Base-by-base conservation (phyloP, 208 protist species). In the Angomonas ambiguus region DNA sequence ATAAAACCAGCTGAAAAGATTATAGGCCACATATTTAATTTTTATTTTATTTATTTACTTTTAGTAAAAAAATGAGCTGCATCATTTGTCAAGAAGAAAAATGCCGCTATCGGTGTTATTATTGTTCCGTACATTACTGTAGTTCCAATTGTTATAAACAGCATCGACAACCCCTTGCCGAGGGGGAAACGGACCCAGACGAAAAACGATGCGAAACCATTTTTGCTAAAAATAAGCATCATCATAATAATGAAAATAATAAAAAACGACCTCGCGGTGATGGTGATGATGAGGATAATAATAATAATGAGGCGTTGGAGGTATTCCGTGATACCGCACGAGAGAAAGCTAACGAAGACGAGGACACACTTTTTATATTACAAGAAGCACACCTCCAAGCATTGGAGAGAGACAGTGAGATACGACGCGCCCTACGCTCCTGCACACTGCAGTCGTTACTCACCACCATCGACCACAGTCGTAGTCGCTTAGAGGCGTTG, bases 61-160 rank as follows among this genome's bases (percentile, higher is more conserved):
- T n/a, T n/a, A n/a, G n/a, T n/a, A n/a, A n/a, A n/a, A n/a, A n/a
- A 61, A 87, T 91, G 83, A 51, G 42, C 34, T 93, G 87, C 58
- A 56, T 90, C 25, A 70, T 88, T 1, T 93, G 87, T 38, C 62
- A 70, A 1, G 48, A 42, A 1, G 74, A 84, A 1, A 38, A 42
- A 10, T 51, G 79, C 2, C 45, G 51, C 31, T 91, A 89, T 62
- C 79, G 77, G 18, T 94, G 87, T 62, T 80, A 78, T n/a, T 42
- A 45, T 5, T 94, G 87, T 72, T 64, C 62, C 10, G 67, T 61
- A 8, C 49, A 73, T n/a, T 94, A 91, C 75, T 94, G 87, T 67
- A 79, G 70, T 25, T 64, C 76, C 6, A 32, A 61, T 25, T 94
- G 83, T 65, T 82, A 71, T 71, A 91, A 87, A 62, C 38, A 48